Conservation (phyloP, 441 rosid species). For the Gossypium gossypioides region DNA sequence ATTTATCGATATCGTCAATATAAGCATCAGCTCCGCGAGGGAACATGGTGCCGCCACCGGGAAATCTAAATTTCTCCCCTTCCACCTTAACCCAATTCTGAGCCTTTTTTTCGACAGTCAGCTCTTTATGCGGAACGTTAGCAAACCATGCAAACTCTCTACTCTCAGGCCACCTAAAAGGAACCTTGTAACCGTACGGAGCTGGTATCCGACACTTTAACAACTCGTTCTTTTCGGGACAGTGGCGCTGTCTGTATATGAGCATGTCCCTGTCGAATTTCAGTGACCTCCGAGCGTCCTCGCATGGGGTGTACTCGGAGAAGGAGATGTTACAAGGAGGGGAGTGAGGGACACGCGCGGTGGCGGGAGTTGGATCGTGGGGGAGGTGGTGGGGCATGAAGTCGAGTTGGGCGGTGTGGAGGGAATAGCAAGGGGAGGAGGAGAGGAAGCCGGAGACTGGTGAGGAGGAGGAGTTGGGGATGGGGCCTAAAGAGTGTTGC, state of each 20-base stretch:
- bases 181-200: constrained; percentile 46
- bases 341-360: constrained; percentile 15
- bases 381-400: constrained; percentile 27
- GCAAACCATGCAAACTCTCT: constrained; percentile 54
- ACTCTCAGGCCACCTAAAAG: constrained; percentile 67
- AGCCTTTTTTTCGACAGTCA: constrained; percentile 51
- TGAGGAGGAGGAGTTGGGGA: not conserved
- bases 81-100: constrained; percentile 59
- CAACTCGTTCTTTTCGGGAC: constrained; percentile 40
- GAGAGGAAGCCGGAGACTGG: not conserved
- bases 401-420: constrained; percentile 20
- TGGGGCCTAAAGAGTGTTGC: constrained; percentile 27
- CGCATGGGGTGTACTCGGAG: constrained; percentile 67
- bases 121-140: constrained; percentile 56
- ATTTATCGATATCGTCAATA: constrained; percentile 46
- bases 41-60: constrained; percentile 75
- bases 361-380: constrained; percentile 3
- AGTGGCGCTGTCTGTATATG: constrained; percentile 73
- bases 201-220: constrained; percentile 47
- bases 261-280: constrained; percentile 35
- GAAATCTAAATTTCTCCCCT: constrained; percentile 45
- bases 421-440: not conserved
- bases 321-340: constrained; percentile 36
- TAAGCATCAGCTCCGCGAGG: constrained; percentile 59
- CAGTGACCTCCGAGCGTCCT: constrained; percentile 49